Base-by-base conservation (phyloP, 1,139 yeast genomes). In the Taphrina betulina region DNA sequence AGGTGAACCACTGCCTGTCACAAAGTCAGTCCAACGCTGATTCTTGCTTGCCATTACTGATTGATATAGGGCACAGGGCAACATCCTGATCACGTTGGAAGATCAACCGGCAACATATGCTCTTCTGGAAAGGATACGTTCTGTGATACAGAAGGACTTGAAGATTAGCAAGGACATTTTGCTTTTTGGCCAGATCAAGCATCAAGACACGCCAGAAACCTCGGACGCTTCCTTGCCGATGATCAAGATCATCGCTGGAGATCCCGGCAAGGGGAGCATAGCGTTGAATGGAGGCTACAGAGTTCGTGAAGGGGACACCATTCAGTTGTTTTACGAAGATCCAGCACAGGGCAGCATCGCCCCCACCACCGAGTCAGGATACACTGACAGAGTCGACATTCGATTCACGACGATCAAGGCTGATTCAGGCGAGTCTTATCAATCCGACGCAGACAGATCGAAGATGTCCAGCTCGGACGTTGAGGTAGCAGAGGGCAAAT, bases 171-270 rank as follows among this genome's bases (percentile, higher is more conserved):
- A 50, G 31, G 54, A 50, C 34, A 41, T 50, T 16, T 35, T 23
- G 23, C 26, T 50, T 5, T 50, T 29, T 23, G 54, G 54, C 14
- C 46, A 50, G 31, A 42, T 50, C 10, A 33, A 50, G 29, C 54
- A 50, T 8, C 31, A 33, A 4, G 14, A 22, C 3, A 17, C 8
- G 8, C 5, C 23, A 3, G 20, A n/a, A 10, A 16, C 17, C 24
- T 23, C 29, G 3, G 29, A 34, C 10, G 40, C 26, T 8, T 26
- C 36, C 2, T 8, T 12, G n/a, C 48, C 52, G 19, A 44, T 42
- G 37, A 43, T 52, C 43, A 42, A 43, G 34, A 43, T 52, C 36
- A 42, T 52, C 28, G 46, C 56, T 3, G 50, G 61, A 36, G 35
- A 59, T 34, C 51, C 48, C 3, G 45, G 56, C 36, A 42, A 42